phyloP scores from a whole-genome alignment of 129 eudicot genomes.

The Flaveria linearis region DNA sequence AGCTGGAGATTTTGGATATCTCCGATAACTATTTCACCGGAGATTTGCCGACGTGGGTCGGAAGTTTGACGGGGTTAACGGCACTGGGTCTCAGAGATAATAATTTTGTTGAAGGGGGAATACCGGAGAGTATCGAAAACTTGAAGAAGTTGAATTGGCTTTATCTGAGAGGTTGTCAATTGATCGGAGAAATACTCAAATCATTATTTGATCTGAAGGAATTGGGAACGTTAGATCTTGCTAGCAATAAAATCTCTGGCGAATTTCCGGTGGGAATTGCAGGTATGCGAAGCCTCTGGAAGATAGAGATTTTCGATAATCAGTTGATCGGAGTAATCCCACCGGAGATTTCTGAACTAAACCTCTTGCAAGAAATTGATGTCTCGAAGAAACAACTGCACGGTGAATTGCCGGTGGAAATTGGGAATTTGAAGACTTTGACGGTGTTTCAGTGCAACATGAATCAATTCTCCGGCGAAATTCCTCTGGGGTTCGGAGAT shows the following conservation, averaged over 20 bases:
- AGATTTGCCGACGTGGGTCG: constrained; percentile 72
- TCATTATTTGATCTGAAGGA: constrained; percentile 51
- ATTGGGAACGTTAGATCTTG: constrained; percentile 60
- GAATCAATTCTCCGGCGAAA: constrained; percentile 75
- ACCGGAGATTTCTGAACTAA: constrained; percentile 49
- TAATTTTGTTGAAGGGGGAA: constrained; percentile 47
- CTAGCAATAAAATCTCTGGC: constrained; percentile 62
- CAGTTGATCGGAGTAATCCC: constrained; percentile 76
- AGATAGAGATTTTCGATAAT: constrained; percentile 70
- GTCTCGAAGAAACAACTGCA: constrained; percentile 65
- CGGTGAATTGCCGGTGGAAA: constrained; percentile 61
- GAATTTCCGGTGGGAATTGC: constrained; percentile 50
- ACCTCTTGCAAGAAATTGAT: constrained; percentile 70
- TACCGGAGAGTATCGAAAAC: constrained; percentile 65
- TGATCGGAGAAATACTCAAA: constrained; percentile 66
- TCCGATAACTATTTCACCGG: constrained; percentile 62
- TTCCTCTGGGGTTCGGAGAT: constrained; percentile 77
- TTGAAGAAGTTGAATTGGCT: constrained; percentile 63
- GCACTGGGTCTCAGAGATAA: constrained; percentile 63
- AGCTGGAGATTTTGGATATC: constrained; percentile 65
- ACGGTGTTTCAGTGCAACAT: constrained; percentile 61
- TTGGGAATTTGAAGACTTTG: constrained; percentile 70
- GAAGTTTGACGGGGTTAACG: constrained; percentile 51
- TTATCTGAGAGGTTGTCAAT: constrained; percentile 50
- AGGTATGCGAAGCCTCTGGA: constrained; percentile 49